Conservation (phyloP, 2,329 filamentous ascomycete species). For the Hypoxylon sp. region DNA sequence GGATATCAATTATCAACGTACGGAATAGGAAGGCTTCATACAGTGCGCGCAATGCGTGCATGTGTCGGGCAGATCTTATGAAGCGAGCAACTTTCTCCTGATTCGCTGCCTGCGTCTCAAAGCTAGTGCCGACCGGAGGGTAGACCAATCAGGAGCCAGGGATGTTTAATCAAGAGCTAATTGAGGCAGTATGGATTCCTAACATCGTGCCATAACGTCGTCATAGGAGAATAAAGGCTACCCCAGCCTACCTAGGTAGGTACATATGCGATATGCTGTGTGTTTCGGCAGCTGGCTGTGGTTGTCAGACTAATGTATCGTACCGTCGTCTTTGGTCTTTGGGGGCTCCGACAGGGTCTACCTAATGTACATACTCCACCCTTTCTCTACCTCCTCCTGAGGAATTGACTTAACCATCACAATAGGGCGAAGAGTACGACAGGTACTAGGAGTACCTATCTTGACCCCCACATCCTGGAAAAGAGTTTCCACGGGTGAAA, state of each 20-base stretch:
- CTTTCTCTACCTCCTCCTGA: not conserved
- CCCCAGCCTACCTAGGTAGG: no score
- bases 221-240: slow-evolving; percentile 37
- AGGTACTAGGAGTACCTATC: slow-evolving; percentile 19
- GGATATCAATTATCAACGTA: no score
- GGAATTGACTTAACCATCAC: not conserved
- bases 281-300: slow-evolving; percentile 35
- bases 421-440: slow-evolving; percentile 7
- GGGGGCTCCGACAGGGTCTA: slow-evolving; percentile 23
- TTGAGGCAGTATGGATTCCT: slow-evolving; percentile 30
- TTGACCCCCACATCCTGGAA: slow-evolving; percentile 38
- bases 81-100: slow-evolving; percentile 4
- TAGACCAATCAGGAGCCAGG: slow-evolving; percentile 30
- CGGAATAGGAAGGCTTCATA: slow-evolving; percentile 34
- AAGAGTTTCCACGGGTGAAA: slow-evolving; percentile 14
- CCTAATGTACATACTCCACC: slow-evolving; percentile 24
- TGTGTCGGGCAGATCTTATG: slow-evolving; percentile 35
- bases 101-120: slow-evolving; percentile 26
- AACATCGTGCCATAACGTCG: slow-evolving; percentile 40
- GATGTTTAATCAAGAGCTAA: slow-evolving; percentile 33
- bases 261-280: slow-evolving; percentile 4
- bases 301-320: slow-evolving; percentile 21
- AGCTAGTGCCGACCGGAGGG: slow-evolving; percentile 34
- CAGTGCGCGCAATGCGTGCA: slow-evolving; percentile 18
- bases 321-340: no score